Evolutionary conservation across 345 rosid species (phyloP), one percentile per base, ranked within the genome.

Genomic region (Trapa incisa): DNA sequence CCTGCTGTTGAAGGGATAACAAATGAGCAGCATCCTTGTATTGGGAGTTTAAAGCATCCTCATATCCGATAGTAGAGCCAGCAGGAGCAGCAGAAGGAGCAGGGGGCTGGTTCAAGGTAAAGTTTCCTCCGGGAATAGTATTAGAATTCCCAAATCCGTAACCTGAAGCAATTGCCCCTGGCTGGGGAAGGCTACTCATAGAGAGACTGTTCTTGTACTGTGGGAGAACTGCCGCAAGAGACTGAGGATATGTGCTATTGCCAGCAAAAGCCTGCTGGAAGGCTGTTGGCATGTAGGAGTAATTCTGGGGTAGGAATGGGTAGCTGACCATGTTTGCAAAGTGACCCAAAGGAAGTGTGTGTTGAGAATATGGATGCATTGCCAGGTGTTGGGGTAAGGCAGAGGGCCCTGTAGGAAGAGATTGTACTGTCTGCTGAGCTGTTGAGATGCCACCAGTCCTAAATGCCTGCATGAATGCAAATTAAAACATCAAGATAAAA

Each of bases 291-390:
- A 94, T 82, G 66, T 89, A 91, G 0, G 95, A 77, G 75, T 91
- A 94, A 80, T 89, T 91, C 85, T 86, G 99, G 69, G 99, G 91
- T 81, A 91, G 73, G 73, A 86, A 80, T 39, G 96, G 96, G 73
- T 94, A 91, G 64, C 96, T 71, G 50, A 91, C 82, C 97, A 94
- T 89, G 76, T 91, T 94, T 39, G 99, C 80, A 68, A 79, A 91
- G 70, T 82, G 96, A 37, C 92, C 88, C 84, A 93, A 65, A 15
- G 97, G 95, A 77, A 91, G 83, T 14, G 88, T 76, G 70, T 89
- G 97, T 66, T 94, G 99, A 9, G 96, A 80, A 79, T 91, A 94
- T 22, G 95, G 88, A 74, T 88, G 99, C 87, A 91, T 79, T 38
- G 95, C 82, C 72, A 94, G 86, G 77, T 89, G 99, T 69, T 91